phyloP scores from a whole-genome alignment of 768 basidiomycete species.

The Tylopilus cervinicoccineus region DNA sequence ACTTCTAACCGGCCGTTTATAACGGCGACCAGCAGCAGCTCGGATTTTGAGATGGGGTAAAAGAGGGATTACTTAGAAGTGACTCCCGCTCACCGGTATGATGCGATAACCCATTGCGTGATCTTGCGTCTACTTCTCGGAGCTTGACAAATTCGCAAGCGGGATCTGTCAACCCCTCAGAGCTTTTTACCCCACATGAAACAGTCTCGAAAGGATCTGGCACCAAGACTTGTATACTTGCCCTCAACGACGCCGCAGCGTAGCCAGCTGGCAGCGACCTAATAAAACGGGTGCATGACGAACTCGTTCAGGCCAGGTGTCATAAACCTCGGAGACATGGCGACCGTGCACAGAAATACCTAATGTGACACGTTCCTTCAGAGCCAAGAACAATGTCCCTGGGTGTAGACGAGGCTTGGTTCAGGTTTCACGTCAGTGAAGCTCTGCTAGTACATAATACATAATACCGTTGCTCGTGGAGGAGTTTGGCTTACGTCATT shows the following conservation, averaged over 20 bases:
- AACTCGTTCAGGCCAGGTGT: too few relatives aligned
- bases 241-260: neutral
- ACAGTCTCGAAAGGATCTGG: neutral
- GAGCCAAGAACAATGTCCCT: neutral
- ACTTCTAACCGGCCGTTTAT: conserved; percentile 5
- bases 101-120: conserved; percentile 29
- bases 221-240: neutral
- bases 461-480: too few relatives aligned
- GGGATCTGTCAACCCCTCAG: neutral
- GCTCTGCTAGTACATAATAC: too few relatives aligned
- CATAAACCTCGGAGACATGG: too few relatives aligned
- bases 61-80: neutral
- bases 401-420: neutral
- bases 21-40: neutral
- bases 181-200: neutral
- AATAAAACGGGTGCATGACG: neutral
- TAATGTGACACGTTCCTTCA: neutral
- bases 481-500: conserved; percentile 16
- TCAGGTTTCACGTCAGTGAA: neutral
- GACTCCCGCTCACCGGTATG: conserved; percentile 1
- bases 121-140: conserved; percentile 30
- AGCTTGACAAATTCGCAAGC: conserved; percentile 7
- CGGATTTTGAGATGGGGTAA: neutral
- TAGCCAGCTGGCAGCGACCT: neutral
- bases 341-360: too few relatives aligned